Base-by-base conservation (phyloP, 164 flowering plant genomes). In the Annona cherimola region DNA sequence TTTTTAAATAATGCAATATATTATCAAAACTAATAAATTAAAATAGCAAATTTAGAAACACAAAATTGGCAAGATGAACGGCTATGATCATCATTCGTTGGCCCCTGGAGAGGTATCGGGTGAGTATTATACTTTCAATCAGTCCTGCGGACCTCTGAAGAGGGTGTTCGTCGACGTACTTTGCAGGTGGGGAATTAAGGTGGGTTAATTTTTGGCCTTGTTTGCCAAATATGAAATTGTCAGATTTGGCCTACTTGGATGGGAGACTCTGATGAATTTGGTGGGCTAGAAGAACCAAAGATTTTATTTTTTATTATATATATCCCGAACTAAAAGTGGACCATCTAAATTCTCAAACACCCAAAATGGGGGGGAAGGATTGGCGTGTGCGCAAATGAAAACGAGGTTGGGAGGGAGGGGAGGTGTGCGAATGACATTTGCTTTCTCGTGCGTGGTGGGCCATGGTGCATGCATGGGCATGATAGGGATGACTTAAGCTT, bases 391-490 rank as follows among this genome's bases (percentile, higher is more conserved):
- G 14, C 9, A 50, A 50, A 50, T 50, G 14, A 50, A 26, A 26
- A 35, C 4, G n/a, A 12, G 43, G 67, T 6, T 6, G 43, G 44
- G 41, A 61, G 7, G 7, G 26, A 61, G 26, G 64, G 5, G 64
- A 26, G 35, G 19, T 54, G 44, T 42, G 11, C 6, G 18, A 35
- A 41, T 45, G 2, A 43, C n/a, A 43, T 41, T 64, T 26, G 20
- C 8, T 44, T 18, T 2, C 39, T 66, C 54, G 43, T 66, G 18
- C 45, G 35, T 60, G 46, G 50, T 42, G 39, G 63, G 63, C 45
- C 16, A 41, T 60, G 61, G 68, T 73, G 62, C 43, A 55, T 76
- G 81, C 81, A 76, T 79, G 81, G 79, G 76, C 74, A 75, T 68
- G 67, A 50, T 50, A 26, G 54, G 41, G 62, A 63, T 54, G 74